Percentiles rank a stretch among this genome's conserved stretches.
These are phyloP conservation scores for Cyclotella sp. DNA, from an alignment of 108 stramenopile species.

Conservation along the genomic window DNA sequence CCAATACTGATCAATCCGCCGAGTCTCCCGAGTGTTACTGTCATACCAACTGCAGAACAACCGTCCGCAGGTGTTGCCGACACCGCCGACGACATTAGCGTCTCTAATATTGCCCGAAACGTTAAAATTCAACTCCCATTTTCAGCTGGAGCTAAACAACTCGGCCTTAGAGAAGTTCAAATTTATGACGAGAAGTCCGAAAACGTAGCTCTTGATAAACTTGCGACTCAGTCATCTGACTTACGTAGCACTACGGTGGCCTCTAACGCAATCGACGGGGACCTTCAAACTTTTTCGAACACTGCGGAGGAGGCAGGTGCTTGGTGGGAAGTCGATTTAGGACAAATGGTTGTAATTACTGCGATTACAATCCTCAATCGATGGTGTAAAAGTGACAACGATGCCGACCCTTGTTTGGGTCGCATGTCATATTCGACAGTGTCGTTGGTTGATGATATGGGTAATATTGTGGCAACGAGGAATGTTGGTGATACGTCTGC, in stretches of 20 bases:
- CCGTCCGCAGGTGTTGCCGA: neutral
- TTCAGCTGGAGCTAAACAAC: neutral
- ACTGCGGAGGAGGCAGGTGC: neutral
- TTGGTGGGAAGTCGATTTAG: slow-evolving; percentile 23
- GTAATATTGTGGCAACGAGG: neutral
- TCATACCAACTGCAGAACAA: neutral
- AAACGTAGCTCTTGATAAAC: neutral
- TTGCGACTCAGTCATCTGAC: slow-evolving; percentile 5
- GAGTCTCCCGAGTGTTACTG: neutral
- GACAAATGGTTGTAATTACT: slow-evolving; percentile 14
- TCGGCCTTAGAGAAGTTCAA: neutral
- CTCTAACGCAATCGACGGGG: neutral
- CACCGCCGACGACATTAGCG: neutral
- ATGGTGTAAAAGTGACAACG: neutral
- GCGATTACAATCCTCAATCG: slow-evolving; percentile 8
- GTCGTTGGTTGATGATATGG: slow-evolving; percentile 1
- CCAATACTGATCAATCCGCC: neutral
- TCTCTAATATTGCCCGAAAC: neutral
- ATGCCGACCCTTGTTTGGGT: neutral
- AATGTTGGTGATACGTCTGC: slow-evolving; percentile 5
- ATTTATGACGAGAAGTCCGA: neutral
- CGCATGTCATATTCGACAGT: neutral
- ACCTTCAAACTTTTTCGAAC: slow-evolving; percentile 1
- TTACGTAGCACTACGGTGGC: neutral
- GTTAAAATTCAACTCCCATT: neutral